A percentile compares a stretch with the other conserved stretches of the same genome.
Evolutionary conservation across 139 green algal species (phyloP).

Genomic region (Chlorella sp.): DNA sequence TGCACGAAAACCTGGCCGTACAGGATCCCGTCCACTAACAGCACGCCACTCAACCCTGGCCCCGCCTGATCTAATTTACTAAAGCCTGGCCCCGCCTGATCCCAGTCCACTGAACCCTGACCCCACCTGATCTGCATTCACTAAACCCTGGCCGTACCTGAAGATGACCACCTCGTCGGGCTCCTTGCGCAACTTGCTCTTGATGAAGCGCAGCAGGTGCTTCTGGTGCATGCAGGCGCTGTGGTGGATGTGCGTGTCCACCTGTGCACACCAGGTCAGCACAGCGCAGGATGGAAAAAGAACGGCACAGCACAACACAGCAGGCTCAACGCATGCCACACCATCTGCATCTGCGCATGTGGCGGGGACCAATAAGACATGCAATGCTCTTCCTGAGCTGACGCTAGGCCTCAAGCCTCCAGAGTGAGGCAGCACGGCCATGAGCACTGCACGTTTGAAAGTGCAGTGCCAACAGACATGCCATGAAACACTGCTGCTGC

Average conservation of each 20-base stretch:
- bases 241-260: constrained; percentile 98
- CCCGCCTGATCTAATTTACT: no score
- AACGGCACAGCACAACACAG: background rate
- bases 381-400: no score
- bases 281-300: background rate
- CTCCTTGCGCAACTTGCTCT: constrained; percentile 97
- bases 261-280: constrained; percentile 38
- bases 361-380: background rate
- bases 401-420: no score
- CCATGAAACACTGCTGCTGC: no score
- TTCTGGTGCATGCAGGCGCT: constrained; percentile 99
- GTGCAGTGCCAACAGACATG: background rate
- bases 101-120: no score
- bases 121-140: no score
- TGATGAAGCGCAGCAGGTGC: constrained; percentile 99
- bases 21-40: constrained; percentile 42
- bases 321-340: background rate
- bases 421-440: background rate
- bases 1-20: no score
- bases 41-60: constrained; percentile 95
- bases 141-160: constrained; percentile 35
- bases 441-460: background rate
- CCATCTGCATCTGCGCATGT: background rate
- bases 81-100: no score
- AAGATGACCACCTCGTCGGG: constrained; percentile 90